Conservation (phyloP, 352 stramenopile species). For the Phytophthora foliorum region DNA sequence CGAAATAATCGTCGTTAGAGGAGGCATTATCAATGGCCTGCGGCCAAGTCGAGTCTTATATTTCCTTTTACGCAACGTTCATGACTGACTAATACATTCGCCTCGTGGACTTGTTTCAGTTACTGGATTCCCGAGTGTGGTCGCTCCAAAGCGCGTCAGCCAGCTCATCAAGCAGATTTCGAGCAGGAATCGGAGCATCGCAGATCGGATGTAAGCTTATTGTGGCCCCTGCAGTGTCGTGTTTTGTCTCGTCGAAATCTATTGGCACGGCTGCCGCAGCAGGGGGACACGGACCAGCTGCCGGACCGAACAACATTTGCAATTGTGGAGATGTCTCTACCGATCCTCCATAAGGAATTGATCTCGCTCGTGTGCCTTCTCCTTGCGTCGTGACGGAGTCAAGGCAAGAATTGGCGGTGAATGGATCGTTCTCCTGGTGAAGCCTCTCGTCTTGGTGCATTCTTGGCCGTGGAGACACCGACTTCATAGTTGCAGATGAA, state of each 20-base stretch:
- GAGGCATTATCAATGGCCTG: no score
- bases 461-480: background rate
- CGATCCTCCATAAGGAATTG: background rate
- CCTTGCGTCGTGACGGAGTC: background rate
- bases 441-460: background rate
- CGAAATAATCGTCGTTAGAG: no score
- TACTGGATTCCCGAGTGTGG: background rate
- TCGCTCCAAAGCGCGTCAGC: constrained; percentile 21
- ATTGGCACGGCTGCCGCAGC: background rate
- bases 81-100: background rate
- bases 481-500: background rate
- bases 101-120: background rate
- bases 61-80: background rate
- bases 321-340: background rate
- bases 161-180: constrained; percentile 22
- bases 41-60: no score
- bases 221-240: background rate
- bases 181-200: constrained; percentile 5
- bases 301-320: constrained; percentile 16
- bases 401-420: background rate
- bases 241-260: constrained; percentile 12
- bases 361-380: background rate
- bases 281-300: background rate
- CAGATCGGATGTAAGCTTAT: constrained; percentile 13
- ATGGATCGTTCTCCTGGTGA: background rate